Evolutionary conservation across 1,284 basidiomycete species (phyloP).

Genomic region (Microbotryomycetes sp.): DNA sequence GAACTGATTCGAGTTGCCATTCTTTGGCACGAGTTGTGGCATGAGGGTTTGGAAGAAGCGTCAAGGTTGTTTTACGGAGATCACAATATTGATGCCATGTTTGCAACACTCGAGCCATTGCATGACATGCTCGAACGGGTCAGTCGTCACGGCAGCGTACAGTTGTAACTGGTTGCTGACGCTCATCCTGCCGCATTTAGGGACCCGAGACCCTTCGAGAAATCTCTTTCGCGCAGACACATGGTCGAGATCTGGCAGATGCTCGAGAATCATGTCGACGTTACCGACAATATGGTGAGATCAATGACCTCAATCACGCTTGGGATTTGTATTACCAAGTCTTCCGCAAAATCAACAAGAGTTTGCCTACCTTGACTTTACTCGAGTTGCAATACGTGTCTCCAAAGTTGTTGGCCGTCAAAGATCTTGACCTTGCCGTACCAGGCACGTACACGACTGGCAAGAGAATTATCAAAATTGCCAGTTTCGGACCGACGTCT

Average conservation of each 20-base stretch:
- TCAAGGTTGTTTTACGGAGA: slow-evolving; percentile 96
- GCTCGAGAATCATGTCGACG: slow-evolving; percentile 87
- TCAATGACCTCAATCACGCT: slow-evolving; percentile 89
- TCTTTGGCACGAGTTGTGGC: slow-evolving; percentile 98
- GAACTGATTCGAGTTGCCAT: slow-evolving; percentile 98
- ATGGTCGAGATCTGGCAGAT: slow-evolving; percentile 86
- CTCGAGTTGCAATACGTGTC: slow-evolving; percentile 98
- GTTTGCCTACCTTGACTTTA: slow-evolving; percentile 79
- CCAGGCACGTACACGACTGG: slow-evolving; percentile 96
- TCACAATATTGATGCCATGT: slow-evolving; percentile 99
- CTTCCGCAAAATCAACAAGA: slow-evolving; percentile 95
- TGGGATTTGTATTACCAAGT: slow-evolving; percentile 99
- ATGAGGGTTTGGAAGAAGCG: slow-evolving; percentile 96
- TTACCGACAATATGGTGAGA: slow-evolving; percentile 81
- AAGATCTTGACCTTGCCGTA: slow-evolving; percentile 87
- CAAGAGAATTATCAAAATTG: slow-evolving; percentile 75
- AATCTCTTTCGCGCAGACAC: slow-evolving; percentile 90
- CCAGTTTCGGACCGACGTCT: slow-evolving; percentile 75
- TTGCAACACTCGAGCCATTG: slow-evolving; percentile 83
- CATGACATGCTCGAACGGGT: slow-evolving; percentile 89
- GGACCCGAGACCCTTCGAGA: slow-evolving; percentile 91
- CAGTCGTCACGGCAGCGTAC: too few species aligned
- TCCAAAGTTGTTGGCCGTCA: slow-evolving; percentile 79
- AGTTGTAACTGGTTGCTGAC: too few species aligned
- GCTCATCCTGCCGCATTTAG: slow-evolving; percentile 44